Evolutionary conservation across 495 filamentous ascomycete species (phyloP), one percentile per base, ranked within the genome.

Genomic region (Apodospora peruviana): DNA sequence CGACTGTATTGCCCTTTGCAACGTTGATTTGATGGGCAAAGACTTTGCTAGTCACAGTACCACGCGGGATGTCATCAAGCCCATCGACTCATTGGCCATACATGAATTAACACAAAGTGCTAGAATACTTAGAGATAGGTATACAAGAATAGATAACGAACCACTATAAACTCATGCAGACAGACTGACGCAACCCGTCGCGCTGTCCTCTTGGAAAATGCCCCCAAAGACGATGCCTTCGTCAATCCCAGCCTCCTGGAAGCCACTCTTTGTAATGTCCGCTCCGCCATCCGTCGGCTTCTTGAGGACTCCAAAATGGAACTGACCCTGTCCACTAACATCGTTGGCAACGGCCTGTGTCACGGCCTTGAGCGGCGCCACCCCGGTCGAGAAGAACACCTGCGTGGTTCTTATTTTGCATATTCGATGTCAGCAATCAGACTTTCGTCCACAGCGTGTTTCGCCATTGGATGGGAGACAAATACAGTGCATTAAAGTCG

Each of bases 211-310:
- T 36, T 70, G 49, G 53, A 76, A 77, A 38, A 75, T 65, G 16
- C 73, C 72, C 1, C 68, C 67, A 50, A 64, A 76, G 16, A 71
- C 60, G n/a, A 77, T 45, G 5, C 71, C 73, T 43, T 77, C 72
- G 36, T 72, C 57, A 41, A 75, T 66, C 4, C 60, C 68, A 10
- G 48, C 45, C 41, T 60, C 55, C 45, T 76, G 73, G 39, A 64
- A 65, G 4, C 72, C 72, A 38, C 65, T 56, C 40, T 67, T 59
- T 23, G 67, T 63, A 24, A 69, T 60, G 48, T 75, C 66, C 12
- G 48, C 62, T 11, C 59, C 51, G 11, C 57, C 59, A 12, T 58
- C 63, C 0, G 66, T 61, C 1, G 62, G 63, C 45, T 74, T 72
- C 50, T 77, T 74, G 20, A 76, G 52, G 2, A 73, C 55, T 20